A percentile compares a stretch with the other conserved stretches of the same genome.
Conservation (phyloP, 108 stramenopile genomes). For the Cyclotella choctawhatcheeana region DNA sequence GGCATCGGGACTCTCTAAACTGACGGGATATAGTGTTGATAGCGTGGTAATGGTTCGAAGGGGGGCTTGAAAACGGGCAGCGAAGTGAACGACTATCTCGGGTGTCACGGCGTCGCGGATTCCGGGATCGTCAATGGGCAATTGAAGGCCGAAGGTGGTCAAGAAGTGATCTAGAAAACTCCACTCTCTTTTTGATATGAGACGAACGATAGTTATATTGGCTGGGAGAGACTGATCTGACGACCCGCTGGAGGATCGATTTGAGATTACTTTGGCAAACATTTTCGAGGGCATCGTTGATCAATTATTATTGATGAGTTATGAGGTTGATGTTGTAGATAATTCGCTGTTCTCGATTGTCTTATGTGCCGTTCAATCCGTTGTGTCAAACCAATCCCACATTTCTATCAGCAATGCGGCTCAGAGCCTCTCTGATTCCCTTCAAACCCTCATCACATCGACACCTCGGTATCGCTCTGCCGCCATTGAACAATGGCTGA, state of each 20-base stretch:
- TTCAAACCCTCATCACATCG: no score
- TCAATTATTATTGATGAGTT: no score
- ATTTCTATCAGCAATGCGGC: no score
- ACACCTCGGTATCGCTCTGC: no score
- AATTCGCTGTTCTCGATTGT: no score
- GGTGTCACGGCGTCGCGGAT: conserved; percentile 11
- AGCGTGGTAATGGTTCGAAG: conserved; percentile 26
- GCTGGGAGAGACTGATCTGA: conserved; percentile 2
- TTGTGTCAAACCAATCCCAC: no score
- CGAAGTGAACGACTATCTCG: conserved; percentile 41
- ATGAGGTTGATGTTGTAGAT: no score
- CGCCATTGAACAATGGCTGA: no score
- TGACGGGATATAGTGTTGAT: conserved; percentile 21
- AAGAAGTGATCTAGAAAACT: conserved; percentile 6
- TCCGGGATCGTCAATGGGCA: conserved; percentile 45
- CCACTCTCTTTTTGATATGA: conserved; percentile 19
- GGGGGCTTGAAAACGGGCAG: conserved; percentile 32
- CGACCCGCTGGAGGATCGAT: background rate
- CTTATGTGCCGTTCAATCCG: no score
- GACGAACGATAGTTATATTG: conserved; percentile 3
- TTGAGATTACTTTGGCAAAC: background rate
- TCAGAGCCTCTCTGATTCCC: no score
- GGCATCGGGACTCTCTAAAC: conserved; percentile 37
- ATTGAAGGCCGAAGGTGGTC: background rate
- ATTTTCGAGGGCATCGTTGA: no score